Percentiles rank a stretch among this genome's conserved stretches.
These are phyloP conservation scores for Apophysomyces variabilis DNA, from an alignment of 371 early-diverging fungal species.

Conservation along the genomic window DNA sequence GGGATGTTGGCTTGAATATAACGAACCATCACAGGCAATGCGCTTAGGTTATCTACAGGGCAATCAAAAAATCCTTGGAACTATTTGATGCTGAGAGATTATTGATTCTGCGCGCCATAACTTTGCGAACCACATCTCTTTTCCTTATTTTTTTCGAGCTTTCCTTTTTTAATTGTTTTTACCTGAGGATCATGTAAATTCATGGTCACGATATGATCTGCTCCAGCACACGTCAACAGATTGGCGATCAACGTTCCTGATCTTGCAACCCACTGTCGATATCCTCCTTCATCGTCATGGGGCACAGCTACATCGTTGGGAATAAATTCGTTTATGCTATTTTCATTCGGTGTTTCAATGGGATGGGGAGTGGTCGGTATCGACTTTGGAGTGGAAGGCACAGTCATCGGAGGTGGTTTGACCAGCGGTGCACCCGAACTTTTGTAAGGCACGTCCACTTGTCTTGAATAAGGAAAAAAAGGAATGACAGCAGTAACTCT, in stretches of 20 bases:
- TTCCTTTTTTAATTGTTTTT: neutral
- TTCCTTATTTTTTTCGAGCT: too few species aligned
- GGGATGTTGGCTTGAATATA: constrained; percentile 86
- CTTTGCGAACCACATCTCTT: too few species aligned
- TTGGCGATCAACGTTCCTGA: constrained; percentile 90
- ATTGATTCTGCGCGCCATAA: too few species aligned
- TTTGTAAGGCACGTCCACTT: constrained; percentile 75
- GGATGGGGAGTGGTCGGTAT: too few species aligned
- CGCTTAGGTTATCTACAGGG: constrained; percentile 96
- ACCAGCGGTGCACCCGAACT: constrained; percentile 61
- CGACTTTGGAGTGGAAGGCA: too few species aligned
- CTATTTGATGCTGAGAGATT: constrained; percentile 29
- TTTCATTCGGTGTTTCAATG: too few species aligned
- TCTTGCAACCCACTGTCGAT: constrained; percentile 85
- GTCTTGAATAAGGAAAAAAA: constrained; percentile 94
- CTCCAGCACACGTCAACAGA: constrained; percentile 85
- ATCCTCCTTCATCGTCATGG: constrained; percentile 15
- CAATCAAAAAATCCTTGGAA: constrained; percentile 98
- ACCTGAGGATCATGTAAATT: constrained; percentile 93
- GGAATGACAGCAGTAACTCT: constrained; percentile 91
- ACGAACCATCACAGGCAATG: constrained; percentile 86
- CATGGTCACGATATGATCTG: constrained; percentile 97
- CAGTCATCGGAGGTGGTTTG: too few species aligned
- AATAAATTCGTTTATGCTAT: neutral
- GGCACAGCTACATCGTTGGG: neutral